Evolutionary conservation across 768 basidiomycete genomes (phyloP), one percentile per base, ranked within the genome.

Genomic region (Postia placenta): DNA sequence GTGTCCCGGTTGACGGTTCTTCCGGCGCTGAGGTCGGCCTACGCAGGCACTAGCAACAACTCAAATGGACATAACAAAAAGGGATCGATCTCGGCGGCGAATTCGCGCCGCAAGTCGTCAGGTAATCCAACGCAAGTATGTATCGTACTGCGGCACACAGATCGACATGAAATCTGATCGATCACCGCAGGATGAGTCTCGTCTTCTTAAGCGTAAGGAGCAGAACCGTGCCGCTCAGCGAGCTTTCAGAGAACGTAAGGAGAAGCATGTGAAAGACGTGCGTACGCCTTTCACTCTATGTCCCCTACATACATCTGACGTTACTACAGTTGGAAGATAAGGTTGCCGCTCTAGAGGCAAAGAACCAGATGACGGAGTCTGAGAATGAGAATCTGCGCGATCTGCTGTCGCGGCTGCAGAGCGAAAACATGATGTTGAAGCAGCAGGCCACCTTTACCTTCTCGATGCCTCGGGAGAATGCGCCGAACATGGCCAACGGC

Each of bases 221-320:
- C 95, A 98, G 69, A 99, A 99, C 59, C 77, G 95, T 48, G 92
- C 93, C 2, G 95, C 95, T 5, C 96, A 99, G 67, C 83, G 95
- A 46, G 95, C 95, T 1, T 99, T 99, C 73, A 75, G 95, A 48
- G 96, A 98, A 67, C 79, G 95, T 53, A 94, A 97, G 69, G 95
- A 99, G 70, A 92, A 90, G 60, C 93, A 96, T 65, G 91, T 98
- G 56, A 92, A 91, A 64, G 93, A 96, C 64, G 93, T 96, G 61
- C 71, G 91, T 76, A 11, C 36, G 17, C 7, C 23, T 9, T 26
- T 37, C 33, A 19, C 11, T 54, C 46, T 56, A 9, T 56, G 35
- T 28, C 24, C 5, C n/a, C 38, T 11, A 33, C 37, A 15, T 38
- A 12, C 33, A 48, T 14, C 28, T 51, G 40, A 55, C 45, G 15